Percentiles rank a stretch among this genome's conserved stretches.
Conservation (phyloP, 2,329 filamentous ascomycete genomes). For the Rutstroemia sp. region DNA sequence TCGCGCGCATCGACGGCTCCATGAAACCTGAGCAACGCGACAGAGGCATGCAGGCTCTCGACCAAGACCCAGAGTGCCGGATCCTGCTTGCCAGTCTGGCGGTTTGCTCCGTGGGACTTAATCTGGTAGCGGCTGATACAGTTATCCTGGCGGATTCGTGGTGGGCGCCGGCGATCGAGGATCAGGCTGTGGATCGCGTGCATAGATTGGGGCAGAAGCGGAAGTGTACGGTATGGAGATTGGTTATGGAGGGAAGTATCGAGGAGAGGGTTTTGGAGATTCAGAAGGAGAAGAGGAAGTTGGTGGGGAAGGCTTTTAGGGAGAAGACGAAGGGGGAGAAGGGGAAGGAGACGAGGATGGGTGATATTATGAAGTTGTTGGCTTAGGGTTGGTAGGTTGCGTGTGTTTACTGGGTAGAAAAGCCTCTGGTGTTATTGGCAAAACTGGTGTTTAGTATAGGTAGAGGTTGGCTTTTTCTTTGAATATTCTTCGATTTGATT, state of each 20-base stretch:
- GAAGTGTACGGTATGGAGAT: conserved; percentile 69
- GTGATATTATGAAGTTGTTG: conserved; percentile 43
- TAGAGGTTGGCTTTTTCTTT: too few species aligned
- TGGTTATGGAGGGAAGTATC: conserved; percentile 73
- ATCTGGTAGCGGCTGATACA: conserved; percentile 78
- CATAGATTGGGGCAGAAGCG: conserved; percentile 78
- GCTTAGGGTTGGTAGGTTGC: neutral
- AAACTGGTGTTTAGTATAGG: too few species aligned
- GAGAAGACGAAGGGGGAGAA: conserved; percentile 56
- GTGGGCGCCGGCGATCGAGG: conserved; percentile 92
- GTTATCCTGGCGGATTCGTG: conserved; percentile 79
- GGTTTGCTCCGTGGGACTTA: conserved; percentile 80
- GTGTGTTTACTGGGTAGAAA: neutral
- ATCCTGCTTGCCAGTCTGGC: conserved; percentile 76
- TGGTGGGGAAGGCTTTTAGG: conserved; percentile 72
- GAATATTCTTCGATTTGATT: too few species aligned
- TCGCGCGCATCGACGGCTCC: conserved; percentile 70
- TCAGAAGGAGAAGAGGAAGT: conserved; percentile 68
- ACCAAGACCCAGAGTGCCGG: conserved; percentile 57
- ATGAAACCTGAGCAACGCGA: conserved; percentile 70
- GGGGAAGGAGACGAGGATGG: conserved; percentile 48
- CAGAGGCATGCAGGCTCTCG: conserved; percentile 58
- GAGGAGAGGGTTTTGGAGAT: conserved; percentile 76
- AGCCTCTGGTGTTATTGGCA: too few species aligned
- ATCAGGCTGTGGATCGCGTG: conserved; percentile 84